These are phyloP conservation scores for Theileria orientalis DNA, from an alignment of 169 alveolate genomes.

Conservation along the genomic window DNA sequence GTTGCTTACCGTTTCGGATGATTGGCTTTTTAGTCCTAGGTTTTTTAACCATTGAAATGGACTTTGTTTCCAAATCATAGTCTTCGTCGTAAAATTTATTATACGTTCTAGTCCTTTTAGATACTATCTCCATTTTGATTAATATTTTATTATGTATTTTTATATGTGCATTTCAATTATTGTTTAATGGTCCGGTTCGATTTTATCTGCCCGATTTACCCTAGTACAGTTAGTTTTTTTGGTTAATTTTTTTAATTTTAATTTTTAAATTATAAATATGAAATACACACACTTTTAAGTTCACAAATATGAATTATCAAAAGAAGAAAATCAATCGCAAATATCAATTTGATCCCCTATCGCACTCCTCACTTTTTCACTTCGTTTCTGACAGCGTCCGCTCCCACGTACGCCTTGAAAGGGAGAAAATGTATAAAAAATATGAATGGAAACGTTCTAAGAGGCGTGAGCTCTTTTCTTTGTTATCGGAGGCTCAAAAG, in stretches of 20 bases:
- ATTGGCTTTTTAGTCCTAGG: background rate
- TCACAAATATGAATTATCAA: background rate
- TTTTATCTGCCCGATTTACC: background rate
- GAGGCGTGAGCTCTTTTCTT: slow-evolving; percentile 33
- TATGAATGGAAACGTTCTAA: background rate
- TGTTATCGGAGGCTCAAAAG: background rate
- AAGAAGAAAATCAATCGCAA: slow-evolving; percentile 35
- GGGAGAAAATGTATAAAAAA: slow-evolving; percentile 2
- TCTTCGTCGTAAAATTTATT: background rate
- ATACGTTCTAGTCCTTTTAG: background rate
- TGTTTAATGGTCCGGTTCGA: background rate
- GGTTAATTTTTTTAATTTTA: background rate
- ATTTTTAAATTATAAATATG: background rate
- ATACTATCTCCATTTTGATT: background rate
- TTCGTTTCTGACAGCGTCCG: slow-evolving; percentile 50
- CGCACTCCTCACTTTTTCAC: slow-evolving; percentile 30
- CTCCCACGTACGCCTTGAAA: background rate
- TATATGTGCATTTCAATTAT: background rate
- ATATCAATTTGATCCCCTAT: slow-evolving; percentile 56
- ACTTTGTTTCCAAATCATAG: background rate
- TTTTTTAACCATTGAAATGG: background rate
- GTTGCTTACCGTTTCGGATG: background rate
- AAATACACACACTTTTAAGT: background rate
- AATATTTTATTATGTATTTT: background rate
- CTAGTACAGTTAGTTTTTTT: background rate